Evolutionary conservation across 495 filamentous ascomycete genomes (phyloP).

Genomic region (Aspergillus bertholletiae): DNA sequence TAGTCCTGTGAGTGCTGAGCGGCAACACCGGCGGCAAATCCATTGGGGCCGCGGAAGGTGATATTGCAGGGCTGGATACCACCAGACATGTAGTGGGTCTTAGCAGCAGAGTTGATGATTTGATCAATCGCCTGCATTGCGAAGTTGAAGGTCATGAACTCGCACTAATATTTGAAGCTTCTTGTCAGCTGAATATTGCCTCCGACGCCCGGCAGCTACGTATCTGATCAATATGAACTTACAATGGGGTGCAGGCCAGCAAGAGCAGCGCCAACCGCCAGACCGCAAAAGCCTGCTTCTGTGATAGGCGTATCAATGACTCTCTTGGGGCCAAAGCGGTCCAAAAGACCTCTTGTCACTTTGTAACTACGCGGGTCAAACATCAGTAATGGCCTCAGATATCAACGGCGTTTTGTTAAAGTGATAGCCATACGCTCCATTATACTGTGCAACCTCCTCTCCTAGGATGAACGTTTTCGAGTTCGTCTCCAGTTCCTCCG

Average conservation of each 20-base stretch:
- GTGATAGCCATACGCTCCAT: conserved; percentile 69
- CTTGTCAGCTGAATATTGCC: conserved; percentile 4
- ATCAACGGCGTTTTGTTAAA: neutral
- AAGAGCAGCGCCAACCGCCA: conserved; percentile 90
- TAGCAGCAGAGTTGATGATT: conserved; percentile 98
- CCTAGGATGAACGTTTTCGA: conserved; percentile 92
- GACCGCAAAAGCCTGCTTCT: conserved; percentile 88
- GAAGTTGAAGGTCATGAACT: conserved; percentile 99
- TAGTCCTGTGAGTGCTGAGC: conserved; percentile 99
- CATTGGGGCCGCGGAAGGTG: conserved; percentile 98
- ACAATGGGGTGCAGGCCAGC: conserved; percentile 92
- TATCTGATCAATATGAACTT: conserved; percentile 39
- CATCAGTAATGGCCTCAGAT: neutral
- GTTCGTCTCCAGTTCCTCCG: conserved; percentile 94
- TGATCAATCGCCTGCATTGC: conserved; percentile 99
- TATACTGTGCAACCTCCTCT: conserved; percentile 99
- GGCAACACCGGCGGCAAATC: conserved; percentile 91
- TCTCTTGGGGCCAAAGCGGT: conserved; percentile 94
- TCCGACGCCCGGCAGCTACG: neutral
- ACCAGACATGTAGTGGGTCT: conserved; percentile 99
- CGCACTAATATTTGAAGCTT: conserved; percentile 59
- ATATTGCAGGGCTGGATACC: conserved; percentile 99
- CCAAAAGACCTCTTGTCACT: conserved; percentile 93
- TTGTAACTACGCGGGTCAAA: conserved; percentile 68
- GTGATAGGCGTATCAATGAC: conserved; percentile 99